phyloP scores from a whole-genome alignment of 1,284 basidiomycete genomes.

The Ceratobasidium sp. region DNA sequence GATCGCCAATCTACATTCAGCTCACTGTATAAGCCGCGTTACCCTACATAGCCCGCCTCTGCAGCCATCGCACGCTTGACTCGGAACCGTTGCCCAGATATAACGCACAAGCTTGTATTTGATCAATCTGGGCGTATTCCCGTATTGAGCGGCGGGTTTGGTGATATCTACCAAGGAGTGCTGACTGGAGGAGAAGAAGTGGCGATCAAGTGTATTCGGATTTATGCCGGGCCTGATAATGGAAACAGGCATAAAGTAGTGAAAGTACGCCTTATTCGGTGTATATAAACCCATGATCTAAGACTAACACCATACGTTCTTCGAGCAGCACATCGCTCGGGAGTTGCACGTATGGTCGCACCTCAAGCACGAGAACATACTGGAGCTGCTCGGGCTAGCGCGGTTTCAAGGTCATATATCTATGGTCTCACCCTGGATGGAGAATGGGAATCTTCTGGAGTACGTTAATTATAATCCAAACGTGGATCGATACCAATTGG shows the following conservation, averaged over 20 bases:
- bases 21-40: too few species aligned
- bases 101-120: neutral
- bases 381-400: neutral
- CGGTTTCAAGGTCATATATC: neutral
- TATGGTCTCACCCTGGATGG: conserved; percentile 6
- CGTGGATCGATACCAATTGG: neutral
- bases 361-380: neutral
- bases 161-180: neutral
- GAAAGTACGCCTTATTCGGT: neutral
- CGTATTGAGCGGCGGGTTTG: conserved; percentile 1
- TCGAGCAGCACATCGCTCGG: neutral
- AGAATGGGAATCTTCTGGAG: neutral
- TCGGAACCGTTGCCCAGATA: neutral
- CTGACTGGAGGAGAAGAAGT: neutral
- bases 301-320: too few species aligned
- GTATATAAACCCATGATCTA: too few species aligned
- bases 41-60: too few species aligned
- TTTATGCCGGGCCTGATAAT: neutral
- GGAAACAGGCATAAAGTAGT: neutral
- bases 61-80: too few species aligned
- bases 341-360: neutral
- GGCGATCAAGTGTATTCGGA: conserved; percentile 8
- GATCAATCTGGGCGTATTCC: neutral
- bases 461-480: neutral
- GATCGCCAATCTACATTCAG: too few species aligned